Evolutionary conservation across 169 alveolate genomes (phyloP), one percentile per base, ranked within the genome.

Genomic region (Eimeria tenella): DNA sequence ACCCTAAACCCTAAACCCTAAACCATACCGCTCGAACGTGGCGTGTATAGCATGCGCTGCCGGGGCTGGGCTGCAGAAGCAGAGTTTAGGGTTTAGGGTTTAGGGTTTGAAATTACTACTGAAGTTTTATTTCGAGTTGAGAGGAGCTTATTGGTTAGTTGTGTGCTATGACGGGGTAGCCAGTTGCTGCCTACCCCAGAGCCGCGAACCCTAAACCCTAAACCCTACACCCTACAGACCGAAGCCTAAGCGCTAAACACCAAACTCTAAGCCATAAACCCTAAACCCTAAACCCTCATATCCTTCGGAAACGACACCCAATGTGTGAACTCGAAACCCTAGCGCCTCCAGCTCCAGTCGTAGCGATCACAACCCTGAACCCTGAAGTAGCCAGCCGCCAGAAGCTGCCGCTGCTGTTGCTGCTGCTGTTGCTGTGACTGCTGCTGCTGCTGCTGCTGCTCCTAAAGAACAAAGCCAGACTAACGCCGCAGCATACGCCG

Each of bases 1-100:
- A 60, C 70, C 70, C 70, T 60, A 60, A 60, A 60, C 70, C 70
- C 70, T 4, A 60, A 60, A 60, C 70, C 70, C 70, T 60, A 60
- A 4, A 4, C 70, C 70, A 4, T 60, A 19, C 13, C 19, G 70
- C 23, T 13, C 70, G 70, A 19, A 19, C 23, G 23, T 60, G 70
- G 70, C 19, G 23, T 60, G 70, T 13, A 60, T 5, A 31, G 42
- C 42, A 31, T 31, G 42, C 42, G 42, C 42, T 31, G 2, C 42
- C 2, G 42, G 42, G 42, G 42, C 42, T 31, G 42, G 42, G 42
- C 42, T 31, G 70, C 4, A 13, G 19, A 60, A 19, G 2, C 19
- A 60, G 70, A 4, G 70, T 60, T 60, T 60, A 60, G 5, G 70
- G 70, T 4, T 60, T 60, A 60, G 70, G 70, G 11, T 60, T 60